Evolutionary conservation across 495 filamentous ascomycete species (phyloP), one percentile per base, ranked within the genome.

Genomic region (Aspergillus baeticus): DNA sequence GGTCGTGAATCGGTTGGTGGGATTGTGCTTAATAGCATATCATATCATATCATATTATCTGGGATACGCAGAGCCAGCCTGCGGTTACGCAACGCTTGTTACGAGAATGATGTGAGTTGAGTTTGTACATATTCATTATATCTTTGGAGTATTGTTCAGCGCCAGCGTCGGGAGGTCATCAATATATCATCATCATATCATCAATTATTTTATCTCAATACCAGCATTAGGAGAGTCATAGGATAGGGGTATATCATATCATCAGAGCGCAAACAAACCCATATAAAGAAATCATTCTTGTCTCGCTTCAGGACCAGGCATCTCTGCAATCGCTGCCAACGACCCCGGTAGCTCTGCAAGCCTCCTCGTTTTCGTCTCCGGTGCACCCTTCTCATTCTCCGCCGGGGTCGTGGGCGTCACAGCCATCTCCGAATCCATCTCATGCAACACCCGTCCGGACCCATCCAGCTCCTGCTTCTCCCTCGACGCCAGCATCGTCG

Each of bases 131-230:
- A 54, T 42, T 50, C 23, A 29, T 51, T 52, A 20, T 50, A 21
- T 45, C 26, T 49, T 50, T 50, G 47, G 54, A 57, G 45, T 57
- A 57, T 34, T 57, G 34, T 57, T 57, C 45, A 57, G 54, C 54
- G 54, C 34, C 54, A 57, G 54, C 54, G 45, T 57, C 54, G 54
- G 54, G 36, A 48, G 26, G 37, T 52, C 49, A 38, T 52, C 49
- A 33, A 50, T 33, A 50, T 50, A 50, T 26, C 46, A 49, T 43
- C 26, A 36, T 49, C 35, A 20, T 17, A 38, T 23, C 23, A 50
- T 34, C 31, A 37, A 5, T 14, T 26, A 53, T 53, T 43, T 34
- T n/a, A 53, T 15, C 23, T 41, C 35, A 51, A 21, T 17, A 17
- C 35, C 15, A 38, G 48, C 18, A 51, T 17, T 29, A 49, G 31